Evolutionary conservation across 495 filamentous ascomycete genomes (phyloP).

Genomic region (Amniculicola lignicola): DNA sequence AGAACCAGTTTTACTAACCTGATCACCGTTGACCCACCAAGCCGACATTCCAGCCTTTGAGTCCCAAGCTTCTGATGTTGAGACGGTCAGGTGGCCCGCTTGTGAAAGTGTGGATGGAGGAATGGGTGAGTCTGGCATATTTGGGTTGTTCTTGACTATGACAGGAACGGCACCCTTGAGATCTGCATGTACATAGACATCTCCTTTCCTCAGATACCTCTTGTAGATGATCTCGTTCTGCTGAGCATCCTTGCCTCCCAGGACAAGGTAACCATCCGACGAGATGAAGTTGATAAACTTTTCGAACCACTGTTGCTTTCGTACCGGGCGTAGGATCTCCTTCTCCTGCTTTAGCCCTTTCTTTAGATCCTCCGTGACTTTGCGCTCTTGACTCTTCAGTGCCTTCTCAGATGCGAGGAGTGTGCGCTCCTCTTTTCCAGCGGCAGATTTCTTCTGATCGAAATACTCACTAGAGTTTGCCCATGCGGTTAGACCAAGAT

Average conservation of each 20-base stretch:
- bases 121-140: constrained; percentile 74
- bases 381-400: constrained; percentile 82
- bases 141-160: constrained; percentile 79
- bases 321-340: constrained; percentile 73
- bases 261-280: constrained; percentile 89
- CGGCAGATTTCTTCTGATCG: constrained; percentile 77
- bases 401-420: constrained; percentile 76
- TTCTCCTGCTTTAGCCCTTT: constrained; percentile 90
- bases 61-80: constrained; percentile 87
- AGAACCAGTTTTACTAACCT: constrained; percentile 77
- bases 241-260: constrained; percentile 80
- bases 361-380: constrained; percentile 80
- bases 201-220: constrained; percentile 78
- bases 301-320: constrained; percentile 89
- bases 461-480: constrained; percentile 90
- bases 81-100: constrained; percentile 78
- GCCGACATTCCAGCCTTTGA: constrained; percentile 92
- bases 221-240: constrained; percentile 90
- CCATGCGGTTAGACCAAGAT: constrained; percentile 77
- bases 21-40: constrained; percentile 86
- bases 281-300: constrained; percentile 95
- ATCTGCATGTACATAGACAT: constrained; percentile 90
- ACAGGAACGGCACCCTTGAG: constrained; percentile 76
- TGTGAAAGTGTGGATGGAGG: constrained; percentile 88
- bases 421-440: constrained; percentile 82